Base-by-base conservation (phyloP, 805 yeast species). In the Schwanniomyces sp. region DNA sequence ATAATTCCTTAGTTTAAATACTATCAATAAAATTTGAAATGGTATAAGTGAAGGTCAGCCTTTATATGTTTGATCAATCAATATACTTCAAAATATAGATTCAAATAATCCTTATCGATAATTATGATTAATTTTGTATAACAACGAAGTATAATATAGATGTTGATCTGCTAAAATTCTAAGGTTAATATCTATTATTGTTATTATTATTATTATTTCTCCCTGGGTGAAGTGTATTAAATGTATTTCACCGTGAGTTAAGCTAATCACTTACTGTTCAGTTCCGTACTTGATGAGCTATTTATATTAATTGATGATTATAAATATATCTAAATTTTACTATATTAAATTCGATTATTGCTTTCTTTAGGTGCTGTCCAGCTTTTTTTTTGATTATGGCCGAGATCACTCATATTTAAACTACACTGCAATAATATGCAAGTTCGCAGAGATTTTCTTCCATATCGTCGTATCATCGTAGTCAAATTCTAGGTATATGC, bases 381-480 rank as follows among this genome's bases (percentile, higher is more conserved):
- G 21, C 21, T 14, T 32, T 32, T 21, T n/a, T 21, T 32, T 14
- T 32, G 14, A 14, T 32, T 16, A 37, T 37, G 40, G 40, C 27
- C 40, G 40, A 37, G 40, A 37, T 37, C 40, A 37, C 40, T 21
- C 40, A 37, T 37, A 37, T 37, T 21, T 37, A 37, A 21, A 21
- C 27, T 37, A 21, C 36, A 21, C 40, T 37, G 25, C 40, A 18
- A 37, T 24, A 12, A 37, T 37, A 37, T 21, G 27, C 25, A 21
- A 37, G 40, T 37, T 24, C 25, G 40, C 27, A 24, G 40, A 21
- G 40, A 37, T 32, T 32, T 32, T 32, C 36, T 32, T 32, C 36
- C 36, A 32, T 32, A 32, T 32, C 36, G 36, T 32, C 36, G 36
- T 32, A 32, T 32, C 36, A 32, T 37, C 40, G 40, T 37, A 37